Percentiles rank a stretch among this genome's conserved stretches.
Evolutionary conservation across 306 rosid genomes (phyloP).

Genomic region (Inga leiocalycina): DNA sequence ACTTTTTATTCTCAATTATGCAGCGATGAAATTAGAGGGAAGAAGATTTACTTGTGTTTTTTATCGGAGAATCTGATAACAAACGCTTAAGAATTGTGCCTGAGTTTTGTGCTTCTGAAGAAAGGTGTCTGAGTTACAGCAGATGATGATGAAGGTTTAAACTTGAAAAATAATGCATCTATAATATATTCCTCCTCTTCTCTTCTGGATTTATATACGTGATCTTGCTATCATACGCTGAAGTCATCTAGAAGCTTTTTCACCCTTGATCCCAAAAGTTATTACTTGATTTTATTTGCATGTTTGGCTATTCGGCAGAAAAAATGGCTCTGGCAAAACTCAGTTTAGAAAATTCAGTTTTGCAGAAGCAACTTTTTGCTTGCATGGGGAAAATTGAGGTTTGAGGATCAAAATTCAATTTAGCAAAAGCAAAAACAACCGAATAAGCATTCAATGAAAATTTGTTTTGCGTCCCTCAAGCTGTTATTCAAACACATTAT

Average conservation of each 20-base stretch:
- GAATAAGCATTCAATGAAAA: background rate
- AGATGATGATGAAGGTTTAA: conserved; percentile 25
- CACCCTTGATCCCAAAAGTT: background rate
- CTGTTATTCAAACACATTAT: too few relatives aligned
- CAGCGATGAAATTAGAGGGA: background rate
- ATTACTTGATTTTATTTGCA: background rate
- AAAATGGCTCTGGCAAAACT: background rate
- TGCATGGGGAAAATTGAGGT: background rate
- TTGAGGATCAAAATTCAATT: too few relatives aligned
- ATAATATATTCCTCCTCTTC: background rate
- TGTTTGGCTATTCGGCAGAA: background rate
- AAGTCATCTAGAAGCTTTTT: background rate
- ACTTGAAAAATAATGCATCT: conserved; percentile 10
- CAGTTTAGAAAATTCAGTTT: background rate
- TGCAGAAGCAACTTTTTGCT: background rate
- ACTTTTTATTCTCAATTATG: background rate
- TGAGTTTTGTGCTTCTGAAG: background rate
- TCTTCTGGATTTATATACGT: conserved; percentile 8
- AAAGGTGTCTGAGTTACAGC: background rate
- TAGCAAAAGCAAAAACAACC: background rate
- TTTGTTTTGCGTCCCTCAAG: background rate
- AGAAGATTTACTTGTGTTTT: background rate
- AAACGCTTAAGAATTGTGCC: background rate
- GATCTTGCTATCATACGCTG: conserved; percentile 9
- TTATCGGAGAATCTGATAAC: background rate